Evolutionary conservation across 805 yeast genomes (phyloP).

Genomic region (Sporopachydermia quercuum): DNA sequence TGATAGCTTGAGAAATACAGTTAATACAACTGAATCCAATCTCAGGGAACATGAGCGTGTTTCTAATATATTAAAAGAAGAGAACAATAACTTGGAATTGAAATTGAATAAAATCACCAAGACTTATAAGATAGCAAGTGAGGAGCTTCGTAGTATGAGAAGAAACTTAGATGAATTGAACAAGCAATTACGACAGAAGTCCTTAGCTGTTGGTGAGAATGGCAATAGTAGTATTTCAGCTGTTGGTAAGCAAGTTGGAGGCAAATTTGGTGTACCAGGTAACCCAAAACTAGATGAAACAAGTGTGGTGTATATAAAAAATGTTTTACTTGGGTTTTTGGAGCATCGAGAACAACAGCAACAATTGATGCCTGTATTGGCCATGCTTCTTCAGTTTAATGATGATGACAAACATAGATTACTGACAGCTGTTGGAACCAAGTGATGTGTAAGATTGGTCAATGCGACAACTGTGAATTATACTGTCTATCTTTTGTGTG

Average conservation of each 20-base stretch:
- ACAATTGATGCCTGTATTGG: constrained; percentile 72
- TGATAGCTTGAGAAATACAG: constrained; percentile 35
- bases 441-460: constrained; percentile 13
- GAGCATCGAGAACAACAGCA: constrained; percentile 88
- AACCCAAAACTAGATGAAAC: constrained; percentile 15
- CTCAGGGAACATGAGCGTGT: constrained; percentile 40
- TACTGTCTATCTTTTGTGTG: too few relatives aligned
- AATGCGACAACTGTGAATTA: constrained; percentile 16
- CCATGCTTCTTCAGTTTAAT: constrained; percentile 54
- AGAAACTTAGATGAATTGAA: background rate
- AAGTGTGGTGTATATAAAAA: constrained; percentile 68
- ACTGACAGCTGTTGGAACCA: too few relatives aligned
- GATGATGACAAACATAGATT: constrained; percentile 63
- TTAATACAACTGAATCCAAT: constrained; percentile 34
- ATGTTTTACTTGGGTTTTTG: constrained; percentile 79
- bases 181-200: background rate
- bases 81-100: constrained; percentile 52
- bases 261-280: too few relatives aligned
- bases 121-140: constrained; percentile 35
- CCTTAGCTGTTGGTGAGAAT: background rate
- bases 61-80: constrained; percentile 36
- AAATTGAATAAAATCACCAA: constrained; percentile 58
- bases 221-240: background rate
- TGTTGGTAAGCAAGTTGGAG: background rate
- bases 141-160: background rate